A percentile compares a stretch with the other conserved stretches of the same genome.
Conservation (phyloP, 306 rosid genomes). For the Begonia peltatifolia region DNA sequence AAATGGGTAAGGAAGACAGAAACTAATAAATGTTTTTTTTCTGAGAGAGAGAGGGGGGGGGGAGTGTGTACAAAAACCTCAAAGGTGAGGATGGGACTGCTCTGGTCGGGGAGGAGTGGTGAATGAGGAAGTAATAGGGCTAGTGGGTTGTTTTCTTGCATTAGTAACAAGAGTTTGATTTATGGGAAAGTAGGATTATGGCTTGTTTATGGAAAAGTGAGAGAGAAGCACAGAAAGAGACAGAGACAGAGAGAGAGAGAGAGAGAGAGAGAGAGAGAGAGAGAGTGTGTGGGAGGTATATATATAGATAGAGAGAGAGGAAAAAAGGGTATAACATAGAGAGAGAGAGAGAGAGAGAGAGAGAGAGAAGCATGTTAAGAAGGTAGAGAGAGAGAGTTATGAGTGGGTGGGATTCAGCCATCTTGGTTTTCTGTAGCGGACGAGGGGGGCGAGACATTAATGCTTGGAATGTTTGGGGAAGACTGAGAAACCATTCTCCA, state of each 20-base stretch:
- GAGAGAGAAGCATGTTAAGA: too few relatives aligned
- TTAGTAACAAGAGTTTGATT: conserved; percentile 21
- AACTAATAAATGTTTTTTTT: conserved; percentile 1
- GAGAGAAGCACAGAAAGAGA: conserved; percentile 14
- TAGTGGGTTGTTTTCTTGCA: conserved; percentile 19
- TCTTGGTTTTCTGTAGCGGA: conserved; percentile 68
- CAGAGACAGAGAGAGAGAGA: conserved; percentile 11
- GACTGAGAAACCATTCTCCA: not conserved
- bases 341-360: not conserved
- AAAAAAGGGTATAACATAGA: not conserved
- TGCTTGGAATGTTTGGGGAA: conserved; percentile 42
- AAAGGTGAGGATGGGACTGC: conserved; percentile 52
- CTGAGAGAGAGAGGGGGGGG: conserved; percentile 8
- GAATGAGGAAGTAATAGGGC: conserved; percentile 21
- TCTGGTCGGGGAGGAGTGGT: conserved; percentile 52
- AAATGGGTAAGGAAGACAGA: conserved; percentile 3
- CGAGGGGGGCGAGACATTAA: conserved; percentile 72
- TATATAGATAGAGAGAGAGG: not conserved
- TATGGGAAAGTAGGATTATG: conserved; percentile 33
- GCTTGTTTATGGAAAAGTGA: conserved; percentile 9
- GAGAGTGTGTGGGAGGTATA: too few relatives aligned
- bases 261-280: not conserved
- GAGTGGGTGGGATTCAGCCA: conserved; percentile 89
- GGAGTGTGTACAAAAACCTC: conserved; percentile 32
- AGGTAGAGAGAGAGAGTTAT: conserved; percentile 18